Conservation (phyloP, 306 rosid species). For the Geum urbanum region DNA sequence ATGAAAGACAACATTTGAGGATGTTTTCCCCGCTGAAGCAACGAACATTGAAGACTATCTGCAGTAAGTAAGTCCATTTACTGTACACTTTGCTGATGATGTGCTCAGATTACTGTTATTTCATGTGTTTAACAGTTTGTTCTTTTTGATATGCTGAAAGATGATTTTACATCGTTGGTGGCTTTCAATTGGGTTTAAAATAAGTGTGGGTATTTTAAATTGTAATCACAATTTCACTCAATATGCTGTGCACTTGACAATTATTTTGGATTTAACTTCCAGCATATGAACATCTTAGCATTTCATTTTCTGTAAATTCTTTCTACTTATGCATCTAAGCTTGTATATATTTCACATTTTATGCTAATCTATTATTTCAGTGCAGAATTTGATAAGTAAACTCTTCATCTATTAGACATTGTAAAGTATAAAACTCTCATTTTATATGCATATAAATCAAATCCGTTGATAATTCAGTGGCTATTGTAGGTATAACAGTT, state of each 20-base stretch:
- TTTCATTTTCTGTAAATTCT: neutral
- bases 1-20: slow-evolving; percentile 90
- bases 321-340: neutral
- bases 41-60: slow-evolving; percentile 94
- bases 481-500: too few species aligned
- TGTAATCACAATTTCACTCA: slow-evolving; percentile 13
- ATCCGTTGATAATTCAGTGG: neutral
- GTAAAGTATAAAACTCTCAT: neutral
- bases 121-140: neutral
- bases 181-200: neutral
- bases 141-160: slow-evolving; percentile 7
- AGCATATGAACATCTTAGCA: neutral
- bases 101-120: neutral
- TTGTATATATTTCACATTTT: neutral
- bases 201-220: neutral
- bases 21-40: slow-evolving; percentile 96
- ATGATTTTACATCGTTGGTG: neutral
- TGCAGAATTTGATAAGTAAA: too few species aligned
- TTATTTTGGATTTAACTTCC: neutral
- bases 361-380: too few species aligned
- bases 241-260: slow-evolving; percentile 8
- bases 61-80: slow-evolving; percentile 69
- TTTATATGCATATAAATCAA: neutral
- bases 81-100: slow-evolving; percentile 11
- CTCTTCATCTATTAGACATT: too few species aligned